Conservation (phyloP, 2,329 filamentous ascomycete species). For the Stemphylium beticola region DNA sequence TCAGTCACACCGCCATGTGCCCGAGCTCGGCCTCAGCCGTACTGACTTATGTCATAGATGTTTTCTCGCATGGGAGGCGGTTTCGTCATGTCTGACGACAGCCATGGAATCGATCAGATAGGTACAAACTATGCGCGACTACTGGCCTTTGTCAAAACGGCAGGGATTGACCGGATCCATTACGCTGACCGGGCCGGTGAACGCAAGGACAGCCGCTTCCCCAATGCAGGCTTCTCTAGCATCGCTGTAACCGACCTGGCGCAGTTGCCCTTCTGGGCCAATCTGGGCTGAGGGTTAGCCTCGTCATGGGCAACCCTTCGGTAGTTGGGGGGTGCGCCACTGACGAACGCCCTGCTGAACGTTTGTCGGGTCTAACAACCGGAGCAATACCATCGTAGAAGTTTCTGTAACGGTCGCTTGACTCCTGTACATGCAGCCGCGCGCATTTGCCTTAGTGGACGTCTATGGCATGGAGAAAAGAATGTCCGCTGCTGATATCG, state of each 20-base stretch:
- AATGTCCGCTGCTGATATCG: constrained; percentile 4
- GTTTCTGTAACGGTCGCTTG: constrained; percentile 6
- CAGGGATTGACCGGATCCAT: constrained; percentile 67
- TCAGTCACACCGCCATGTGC: constrained; percentile 51
- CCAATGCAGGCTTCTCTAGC: constrained; percentile 44
- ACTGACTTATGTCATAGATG: constrained; percentile 57
- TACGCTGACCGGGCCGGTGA: constrained; percentile 40
- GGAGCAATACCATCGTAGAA: constrained; percentile 12
- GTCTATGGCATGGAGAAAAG: neutral
- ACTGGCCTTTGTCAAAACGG: constrained; percentile 70
- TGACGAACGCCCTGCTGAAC: constrained; percentile 7
- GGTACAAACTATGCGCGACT: constrained; percentile 80
- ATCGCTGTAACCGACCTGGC: constrained; percentile 38
- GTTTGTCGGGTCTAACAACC: constrained; percentile 14
- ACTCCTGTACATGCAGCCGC: constrained; percentile 20
- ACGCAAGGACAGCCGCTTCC: constrained; percentile 40
- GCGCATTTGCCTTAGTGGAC: constrained; percentile 13
- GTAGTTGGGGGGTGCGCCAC: constrained; percentile 10
- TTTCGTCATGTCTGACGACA: constrained; percentile 94
- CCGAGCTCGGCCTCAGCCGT: constrained; percentile 4
- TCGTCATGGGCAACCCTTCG: constrained; percentile 5
- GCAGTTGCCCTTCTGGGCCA: constrained; percentile 40
- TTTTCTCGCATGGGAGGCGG: constrained; percentile 76
- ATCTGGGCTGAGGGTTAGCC: constrained; percentile 17
- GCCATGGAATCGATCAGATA: constrained; percentile 85